A percentile compares a stretch with the other conserved stretches of the same genome.
phyloP scores from a whole-genome alignment of 257 asterid genomes.

The Scutellaria baicalensis region DNA sequence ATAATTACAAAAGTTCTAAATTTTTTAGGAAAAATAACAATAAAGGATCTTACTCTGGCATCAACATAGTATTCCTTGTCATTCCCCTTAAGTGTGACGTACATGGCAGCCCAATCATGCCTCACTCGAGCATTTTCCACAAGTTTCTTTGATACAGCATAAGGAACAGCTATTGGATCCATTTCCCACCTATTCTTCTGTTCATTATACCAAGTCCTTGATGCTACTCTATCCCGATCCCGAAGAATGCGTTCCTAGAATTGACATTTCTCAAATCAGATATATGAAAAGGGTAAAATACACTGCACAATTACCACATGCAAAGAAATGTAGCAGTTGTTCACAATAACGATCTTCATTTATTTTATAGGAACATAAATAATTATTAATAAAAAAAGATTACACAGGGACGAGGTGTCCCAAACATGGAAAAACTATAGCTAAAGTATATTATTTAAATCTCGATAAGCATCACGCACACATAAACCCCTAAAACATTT shows the following conservation, averaged over 20 bases:
- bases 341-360: background rate
- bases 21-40: constrained; percentile 6
- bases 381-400: too few relatives aligned
- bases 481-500: too few relatives aligned
- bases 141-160: constrained; percentile 81
- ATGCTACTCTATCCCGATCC: constrained; percentile 87
- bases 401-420: too few relatives aligned
- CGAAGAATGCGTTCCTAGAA: constrained; percentile 69
- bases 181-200: constrained; percentile 82
- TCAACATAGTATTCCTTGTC: constrained; percentile 80
- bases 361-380: too few relatives aligned
- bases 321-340: constrained; percentile 11
- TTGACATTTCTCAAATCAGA: constrained; percentile 15
- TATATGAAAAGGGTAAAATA: constrained; percentile 12
- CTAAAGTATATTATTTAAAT: too few relatives aligned
- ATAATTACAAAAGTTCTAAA: background rate
- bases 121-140: constrained; percentile 87
- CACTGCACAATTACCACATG: constrained; percentile 6
- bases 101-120: constrained; percentile 95
- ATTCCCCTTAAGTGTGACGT: constrained; percentile 72
- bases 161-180: constrained; percentile 92
- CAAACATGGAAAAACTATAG: too few relatives aligned
- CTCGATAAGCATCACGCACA: too few relatives aligned
- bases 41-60: constrained; percentile 48
- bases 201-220: constrained; percentile 86